Evolutionary conservation across 2,329 filamentous ascomycete genomes (phyloP).

Genomic region (Venturia asperata): DNA sequence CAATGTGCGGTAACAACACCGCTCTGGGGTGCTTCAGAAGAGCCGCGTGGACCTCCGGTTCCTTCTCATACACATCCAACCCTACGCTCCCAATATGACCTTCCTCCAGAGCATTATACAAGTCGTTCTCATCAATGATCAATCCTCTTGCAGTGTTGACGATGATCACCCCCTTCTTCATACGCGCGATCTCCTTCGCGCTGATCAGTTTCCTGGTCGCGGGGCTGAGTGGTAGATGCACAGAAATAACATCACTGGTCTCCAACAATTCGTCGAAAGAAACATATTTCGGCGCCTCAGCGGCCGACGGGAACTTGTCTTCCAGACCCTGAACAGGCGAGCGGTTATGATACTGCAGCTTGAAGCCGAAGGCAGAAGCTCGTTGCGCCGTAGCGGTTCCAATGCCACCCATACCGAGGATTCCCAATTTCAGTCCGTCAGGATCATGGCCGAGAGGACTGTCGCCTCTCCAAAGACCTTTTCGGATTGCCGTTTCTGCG

Average conservation of each 20-base stretch:
- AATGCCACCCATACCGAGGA: slow-evolving; percentile 56
- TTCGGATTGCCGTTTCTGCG: slow-evolving; percentile 40
- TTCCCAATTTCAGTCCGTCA: slow-evolving; percentile 47
- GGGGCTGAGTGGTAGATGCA: slow-evolving; percentile 47
- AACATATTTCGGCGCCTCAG: slow-evolving; percentile 45
- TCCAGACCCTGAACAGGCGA: slow-evolving; percentile 35
- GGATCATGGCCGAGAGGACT: slow-evolving; percentile 45
- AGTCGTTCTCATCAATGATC: slow-evolving; percentile 50
- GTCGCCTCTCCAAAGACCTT: slow-evolving; percentile 35
- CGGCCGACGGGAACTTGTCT: slow-evolving; percentile 19
- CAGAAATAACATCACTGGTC: slow-evolving; percentile 48
- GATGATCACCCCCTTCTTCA: slow-evolving; percentile 51
- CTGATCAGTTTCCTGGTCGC: slow-evolving; percentile 48
- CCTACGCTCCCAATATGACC: slow-evolving; percentile 50
- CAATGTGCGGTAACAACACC: slow-evolving; percentile 54
- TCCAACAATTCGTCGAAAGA: slow-evolving; percentile 49
- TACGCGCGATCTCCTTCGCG: slow-evolving; percentile 43
- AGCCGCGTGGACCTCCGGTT: slow-evolving; percentile 48
- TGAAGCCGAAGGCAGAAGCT: slow-evolving; percentile 50
- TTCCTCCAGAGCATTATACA: slow-evolving; percentile 47
- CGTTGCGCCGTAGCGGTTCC: slow-evolving; percentile 44
- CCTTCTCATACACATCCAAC: slow-evolving; percentile 52
- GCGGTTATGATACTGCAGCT: slow-evolving; percentile 53
- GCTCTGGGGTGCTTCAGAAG: slow-evolving; percentile 43
- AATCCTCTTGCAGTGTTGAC: slow-evolving; percentile 53